Percentiles rank a stretch among this genome's conserved stretches.
phyloP scores from a whole-genome alignment of 2,329 filamentous ascomycete genomes.

The Epichloe gansuensis region DNA sequence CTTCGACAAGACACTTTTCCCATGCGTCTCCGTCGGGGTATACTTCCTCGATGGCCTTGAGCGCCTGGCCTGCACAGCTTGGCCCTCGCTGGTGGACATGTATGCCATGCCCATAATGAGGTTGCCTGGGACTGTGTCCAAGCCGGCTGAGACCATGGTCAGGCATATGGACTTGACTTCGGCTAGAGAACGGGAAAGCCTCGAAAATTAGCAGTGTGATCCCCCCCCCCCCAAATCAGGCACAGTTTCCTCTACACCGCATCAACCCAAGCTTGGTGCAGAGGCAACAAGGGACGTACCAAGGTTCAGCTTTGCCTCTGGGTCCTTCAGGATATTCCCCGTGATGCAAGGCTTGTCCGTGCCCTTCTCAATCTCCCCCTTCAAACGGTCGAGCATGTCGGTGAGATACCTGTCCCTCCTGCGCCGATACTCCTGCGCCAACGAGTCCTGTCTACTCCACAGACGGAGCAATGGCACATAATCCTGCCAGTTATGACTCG shows the following conservation, averaged over 20 bases:
- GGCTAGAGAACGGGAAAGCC: conserved; percentile 26
- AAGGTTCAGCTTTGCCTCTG: conserved; percentile 28
- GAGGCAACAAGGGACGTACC: conserved; percentile 10
- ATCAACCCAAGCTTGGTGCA: neutral
- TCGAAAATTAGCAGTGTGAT: neutral
- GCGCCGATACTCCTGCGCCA: conserved; percentile 52
- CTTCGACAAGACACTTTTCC: conserved; percentile 57
- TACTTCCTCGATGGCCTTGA: conserved; percentile 54
- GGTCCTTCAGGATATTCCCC: conserved; percentile 41
- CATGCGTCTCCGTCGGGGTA: conserved; percentile 68
- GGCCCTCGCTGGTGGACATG: conserved; percentile 53
- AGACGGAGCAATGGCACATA: conserved; percentile 66
- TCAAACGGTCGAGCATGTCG: conserved; percentile 49
- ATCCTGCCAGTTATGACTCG: conserved; percentile 75
- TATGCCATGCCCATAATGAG: conserved; percentile 70
- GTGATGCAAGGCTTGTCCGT: conserved; percentile 30
- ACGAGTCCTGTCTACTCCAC: conserved; percentile 45
- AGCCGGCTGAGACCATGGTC: conserved; percentile 68
- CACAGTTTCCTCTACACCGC: no score
- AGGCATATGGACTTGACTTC: conserved; percentile 72
- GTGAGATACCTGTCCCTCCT: conserved; percentile 55
- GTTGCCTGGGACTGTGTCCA: conserved; percentile 71
- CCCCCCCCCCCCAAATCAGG: no score
- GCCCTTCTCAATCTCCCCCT: conserved; percentile 24
- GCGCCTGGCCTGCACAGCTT: conserved; percentile 58